Evolutionary conservation across 2,329 filamentous ascomycete species (phyloP), one percentile per base, ranked within the genome.

Genomic region (Metarhizium robertsii): DNA sequence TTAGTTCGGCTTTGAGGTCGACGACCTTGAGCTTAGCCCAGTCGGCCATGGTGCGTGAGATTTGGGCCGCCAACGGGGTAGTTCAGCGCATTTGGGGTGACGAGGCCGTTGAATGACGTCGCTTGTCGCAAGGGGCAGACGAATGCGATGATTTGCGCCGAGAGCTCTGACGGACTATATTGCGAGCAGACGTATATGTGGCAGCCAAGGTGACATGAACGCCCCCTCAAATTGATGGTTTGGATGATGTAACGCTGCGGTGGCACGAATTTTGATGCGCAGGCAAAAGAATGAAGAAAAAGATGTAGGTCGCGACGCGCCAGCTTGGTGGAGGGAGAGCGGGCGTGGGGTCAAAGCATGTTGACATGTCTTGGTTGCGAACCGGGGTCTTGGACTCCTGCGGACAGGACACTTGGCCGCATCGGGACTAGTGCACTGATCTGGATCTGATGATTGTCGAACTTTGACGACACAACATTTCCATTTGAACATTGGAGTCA

Each of bases 1-100:
- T 90, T 46, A 92, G 78, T 74, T 91, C 87, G 25, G 82, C 81
- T 70, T 86, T 87, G 57, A 92, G 79, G 64, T 91, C 86, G 38
- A 84, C 76, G 59, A 92, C 88, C 72, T 88, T 92, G 65, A 85
- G 78, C 69, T 74, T 79, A 58, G 69, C 71, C 74, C 78, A 83
- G 62, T 81, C 78, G 53, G 72, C 70, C 76, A 78, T 80, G 59
- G 57, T 71, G 55, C 18, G 48, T 16, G 42, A 43, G 30, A 16
- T 48, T 29, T 6, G 10, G 25, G 14, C 42, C 14, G 25, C 16
- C 42, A 30, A 46, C 14, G 25, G 25, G 45, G 13, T 40, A 49
- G 52, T n/a, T 49, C 34, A 46, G 32, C 45, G 52, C 52, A 53
- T 48, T 30, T n/a, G 45, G 45, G 3, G 25, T 20, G 20, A 29